Evolutionary conservation across 192 early-diverging fungal species (phyloP).

Genomic region (Pilaira anomala): DNA sequence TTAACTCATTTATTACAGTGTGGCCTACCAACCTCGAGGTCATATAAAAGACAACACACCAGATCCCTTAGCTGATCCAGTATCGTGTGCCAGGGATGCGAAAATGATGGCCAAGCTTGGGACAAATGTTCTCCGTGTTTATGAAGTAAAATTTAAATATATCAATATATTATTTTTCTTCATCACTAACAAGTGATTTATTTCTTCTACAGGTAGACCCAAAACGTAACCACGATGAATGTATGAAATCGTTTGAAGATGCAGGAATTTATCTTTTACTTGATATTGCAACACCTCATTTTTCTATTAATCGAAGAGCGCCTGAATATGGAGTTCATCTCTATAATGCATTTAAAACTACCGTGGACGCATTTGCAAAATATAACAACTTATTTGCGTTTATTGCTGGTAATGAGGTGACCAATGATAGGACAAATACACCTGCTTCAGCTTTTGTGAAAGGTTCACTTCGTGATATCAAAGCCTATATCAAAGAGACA

Average conservation of each 20-base stretch:
- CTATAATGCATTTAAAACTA: slow-evolving; percentile 52
- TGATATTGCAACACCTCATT: slow-evolving; percentile 57
- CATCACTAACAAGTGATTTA: background rate
- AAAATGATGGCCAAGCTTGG: slow-evolving; percentile 63
- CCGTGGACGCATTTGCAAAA: slow-evolving; percentile 63
- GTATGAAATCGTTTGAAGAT: slow-evolving; percentile 63
- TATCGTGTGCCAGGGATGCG: slow-evolving; percentile 60
- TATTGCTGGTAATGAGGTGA: slow-evolving; percentile 75
- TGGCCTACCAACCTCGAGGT: slow-evolving; percentile 69
- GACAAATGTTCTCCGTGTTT: slow-evolving; percentile 70
- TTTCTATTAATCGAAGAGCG: slow-evolving; percentile 61
- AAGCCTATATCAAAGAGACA: slow-evolving; percentile 51
- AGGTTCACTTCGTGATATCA: slow-evolving; percentile 65
- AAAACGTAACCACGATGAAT: slow-evolving; percentile 60
- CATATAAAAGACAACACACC: slow-evolving; percentile 26
- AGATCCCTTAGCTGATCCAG: slow-evolving; percentile 62
- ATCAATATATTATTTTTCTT: background rate
- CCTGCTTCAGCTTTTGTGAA: slow-evolving; percentile 64
- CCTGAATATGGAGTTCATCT: slow-evolving; percentile 59
- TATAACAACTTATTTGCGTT: slow-evolving; percentile 67
- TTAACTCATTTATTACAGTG: slow-evolving; percentile 16
- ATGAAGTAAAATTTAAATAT: slow-evolving; percentile 46
- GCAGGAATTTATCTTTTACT: slow-evolving; percentile 73
- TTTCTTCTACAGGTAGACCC: slow-evolving; percentile 45
- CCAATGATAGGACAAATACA: slow-evolving; percentile 60